These are phyloP conservation scores for Aquilaria agallochum DNA, from an alignment of 441 rosid genomes.

Conservation along the genomic window DNA sequence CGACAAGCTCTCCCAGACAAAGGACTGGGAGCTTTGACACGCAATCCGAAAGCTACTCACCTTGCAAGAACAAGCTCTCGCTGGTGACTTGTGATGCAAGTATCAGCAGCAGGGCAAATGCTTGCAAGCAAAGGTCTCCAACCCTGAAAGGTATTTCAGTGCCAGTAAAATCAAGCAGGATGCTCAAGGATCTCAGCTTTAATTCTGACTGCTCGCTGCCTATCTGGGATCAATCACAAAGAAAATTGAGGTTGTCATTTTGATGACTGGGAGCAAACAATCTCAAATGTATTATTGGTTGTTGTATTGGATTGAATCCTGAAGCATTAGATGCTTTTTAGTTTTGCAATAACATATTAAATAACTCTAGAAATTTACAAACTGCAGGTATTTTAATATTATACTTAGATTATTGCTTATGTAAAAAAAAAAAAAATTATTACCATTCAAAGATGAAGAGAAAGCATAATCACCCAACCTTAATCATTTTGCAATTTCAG, in stretches of 20 bases:
- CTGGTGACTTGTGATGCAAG: conserved; percentile 36
- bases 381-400: too few relatives aligned
- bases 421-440: too few relatives aligned
- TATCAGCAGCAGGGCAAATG: conserved; percentile 30
- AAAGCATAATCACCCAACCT: too few relatives aligned
- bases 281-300: too few relatives aligned
- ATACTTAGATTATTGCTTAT: too few relatives aligned
- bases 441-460: too few relatives aligned
- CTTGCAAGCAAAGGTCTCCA: conserved; percentile 73
- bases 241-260: conserved; percentile 26
- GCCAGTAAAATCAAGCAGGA: conserved; percentile 46
- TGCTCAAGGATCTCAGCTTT: conserved; percentile 50
- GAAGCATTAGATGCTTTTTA: too few relatives aligned
- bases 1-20: conserved; percentile 68
- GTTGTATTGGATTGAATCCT: too few relatives aligned
- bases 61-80: conserved; percentile 59
- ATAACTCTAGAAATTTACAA: too few relatives aligned
- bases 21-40: conserved; percentile 64
- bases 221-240: conserved; percentile 37
- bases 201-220: conserved; percentile 52
- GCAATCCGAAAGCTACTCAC: conserved; percentile 78
- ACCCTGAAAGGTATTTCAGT: conserved; percentile 57
- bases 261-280: neutral
- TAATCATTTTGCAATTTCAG: too few relatives aligned
- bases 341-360: too few relatives aligned